Evolutionary conservation across 2,329 filamentous ascomycete species (phyloP), one percentile per base, ranked within the genome.

Genomic region (Penicillium digitatum): DNA sequence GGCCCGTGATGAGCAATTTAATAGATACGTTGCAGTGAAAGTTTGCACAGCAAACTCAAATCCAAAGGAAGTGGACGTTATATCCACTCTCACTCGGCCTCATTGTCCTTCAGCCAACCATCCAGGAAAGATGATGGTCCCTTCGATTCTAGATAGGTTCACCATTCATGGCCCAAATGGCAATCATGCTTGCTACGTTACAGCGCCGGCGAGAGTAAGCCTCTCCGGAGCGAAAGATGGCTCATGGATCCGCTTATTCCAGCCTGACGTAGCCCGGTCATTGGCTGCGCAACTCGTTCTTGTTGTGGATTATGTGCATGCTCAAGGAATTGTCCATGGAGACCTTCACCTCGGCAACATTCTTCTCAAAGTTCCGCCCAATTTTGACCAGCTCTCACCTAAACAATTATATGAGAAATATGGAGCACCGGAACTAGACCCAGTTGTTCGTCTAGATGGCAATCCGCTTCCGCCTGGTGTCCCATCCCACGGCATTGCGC

Each of bases 231-330:
- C 49, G 2, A 67, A 66, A 45, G 46, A 65, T 32, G 60, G 49
- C 0, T 66, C 64, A 12, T 66, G 31, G n/a, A 62, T 54, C 6
- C 48, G 63, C 2, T 20, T 68, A n/a, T 67, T 70, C 49, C 52
- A 63, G 24, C 53, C 62, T 32, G 55, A 62, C 5, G 60, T 63
- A 2, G 65, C 66, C 18, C 63, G 65, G 31, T 44, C 60, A n/a
- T 40, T 69, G 5, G 58, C 58, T n/a, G 64, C 64, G 1, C 65
- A 69, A 49, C 62, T 68, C 1, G 62, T 58, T 1, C 74, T 69
- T 29, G 71, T 65, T 24, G 64, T 75, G 9, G 61, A 66, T 0
- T 68, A 69, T 57, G 56, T 68, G 3, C 66, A 70, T 59, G 56
- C 57, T 29, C 51, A 65, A 58, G 66, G 62, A 2, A 62, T 64